phyloP scores from a whole-genome alignment of 23 red algal species.

The Cyanidiococcus yangmingshanensis region DNA sequence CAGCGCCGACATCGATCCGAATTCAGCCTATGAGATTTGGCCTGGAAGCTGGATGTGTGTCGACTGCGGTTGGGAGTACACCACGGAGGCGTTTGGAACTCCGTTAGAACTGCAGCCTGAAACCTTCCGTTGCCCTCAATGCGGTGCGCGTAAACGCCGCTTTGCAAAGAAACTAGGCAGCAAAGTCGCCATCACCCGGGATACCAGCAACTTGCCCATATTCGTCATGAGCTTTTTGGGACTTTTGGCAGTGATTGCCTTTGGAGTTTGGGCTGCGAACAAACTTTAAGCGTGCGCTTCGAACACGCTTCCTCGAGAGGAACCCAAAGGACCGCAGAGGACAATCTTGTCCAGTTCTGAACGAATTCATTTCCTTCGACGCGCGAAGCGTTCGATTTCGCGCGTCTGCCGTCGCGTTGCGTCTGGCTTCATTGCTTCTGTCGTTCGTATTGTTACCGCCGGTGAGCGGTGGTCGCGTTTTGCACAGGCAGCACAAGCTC shows the following conservation, averaged over 20 bases:
- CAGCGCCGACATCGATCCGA: constrained; percentile 1
- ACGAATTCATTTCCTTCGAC: not conserved
- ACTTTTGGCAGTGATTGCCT: constrained; percentile 41
- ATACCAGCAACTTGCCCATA: constrained; percentile 57
- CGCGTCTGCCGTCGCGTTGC: not conserved
- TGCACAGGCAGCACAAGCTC: too few species aligned
- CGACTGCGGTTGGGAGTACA: constrained; percentile 86
- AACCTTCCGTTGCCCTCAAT: constrained; percentile 80
- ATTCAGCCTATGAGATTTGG: constrained; percentile 28
- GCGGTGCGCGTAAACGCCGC: constrained; percentile 73
- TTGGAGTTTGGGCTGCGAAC: constrained; percentile 55
- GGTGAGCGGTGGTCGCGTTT: too few species aligned
- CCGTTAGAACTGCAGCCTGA: constrained; percentile 77
- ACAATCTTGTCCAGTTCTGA: not conserved
- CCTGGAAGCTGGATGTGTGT: constrained; percentile 72
- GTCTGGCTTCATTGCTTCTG: not conserved
- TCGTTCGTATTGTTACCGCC: not conserved
- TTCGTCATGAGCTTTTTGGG: constrained; percentile 46
- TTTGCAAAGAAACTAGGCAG: constrained; percentile 88
- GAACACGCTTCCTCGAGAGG: too few species aligned
- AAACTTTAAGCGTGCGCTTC: constrained; percentile 38
- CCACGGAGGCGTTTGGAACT: constrained; percentile 28
- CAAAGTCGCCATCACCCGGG: constrained; percentile 38
- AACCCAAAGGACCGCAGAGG: too few species aligned
- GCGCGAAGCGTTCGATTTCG: constrained; percentile 3